Base-by-base conservation (phyloP, 176 grass and related monocot genomes). In the Chloris gayana region DNA sequence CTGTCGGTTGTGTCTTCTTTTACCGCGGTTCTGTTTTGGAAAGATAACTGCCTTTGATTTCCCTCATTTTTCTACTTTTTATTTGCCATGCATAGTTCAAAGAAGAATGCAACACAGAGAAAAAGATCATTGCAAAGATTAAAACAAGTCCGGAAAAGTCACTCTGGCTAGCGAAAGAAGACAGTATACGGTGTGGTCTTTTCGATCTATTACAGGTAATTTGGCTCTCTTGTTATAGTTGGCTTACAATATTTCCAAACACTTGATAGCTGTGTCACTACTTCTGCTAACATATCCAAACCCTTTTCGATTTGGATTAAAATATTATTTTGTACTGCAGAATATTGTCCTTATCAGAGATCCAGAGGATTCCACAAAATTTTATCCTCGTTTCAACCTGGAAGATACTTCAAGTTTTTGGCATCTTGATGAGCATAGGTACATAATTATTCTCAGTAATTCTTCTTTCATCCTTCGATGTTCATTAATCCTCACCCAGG, bases 101-200 rank as follows among this genome's bases (percentile, higher is more conserved):
- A 84, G 96, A 99, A 64, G 96, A 95, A 30, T 99, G 92, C 87
- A 93, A 95, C 79, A 99, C 92, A 35, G 96, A 99, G 90, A 93
- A 93, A 89, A 99, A 99, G 68, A 93, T 99, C 77, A 80, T 95
- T 44, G 41, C 85, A 42, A 99, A 93, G 88, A 70, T 95, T 73
- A 89, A 99, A 88, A 86, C 79, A 49, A 89, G 88, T 84, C 78
- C 88, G 39, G 92, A 93, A 81, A 99, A 91, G 71, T 93, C 82
- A 74, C 79, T 93, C 6, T 99, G 96, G 96, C 63, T 67, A 69
- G 96, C 93, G 69, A 92, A 99, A 86, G 90, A 99, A 91, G 88
- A 88, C 82, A 85, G 70, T 72, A 91, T 91, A 87, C 79, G 57
- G 25, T 68, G 72, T 80, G 82, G 87, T 51, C 89, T 99, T 79